Evolutionary conservation across 2,329 filamentous ascomycete genomes (phyloP).

Genomic region (Bretziella fagacearum): DNA sequence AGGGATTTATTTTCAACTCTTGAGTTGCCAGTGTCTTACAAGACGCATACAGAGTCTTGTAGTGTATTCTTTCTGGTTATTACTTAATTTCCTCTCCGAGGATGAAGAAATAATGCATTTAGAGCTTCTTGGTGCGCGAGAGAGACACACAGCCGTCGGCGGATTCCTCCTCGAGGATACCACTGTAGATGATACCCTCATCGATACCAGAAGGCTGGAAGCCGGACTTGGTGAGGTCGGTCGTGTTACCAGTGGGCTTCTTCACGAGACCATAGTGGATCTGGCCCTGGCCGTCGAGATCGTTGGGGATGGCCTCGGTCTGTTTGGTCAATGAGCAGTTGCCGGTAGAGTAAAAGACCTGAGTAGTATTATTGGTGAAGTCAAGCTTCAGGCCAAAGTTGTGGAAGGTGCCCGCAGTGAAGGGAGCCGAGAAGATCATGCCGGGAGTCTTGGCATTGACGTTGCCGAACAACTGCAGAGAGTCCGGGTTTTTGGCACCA

Average conservation of each 20-base stretch:
- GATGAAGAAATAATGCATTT: constrained; percentile 1
- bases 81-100: too few species aligned
- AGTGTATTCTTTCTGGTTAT: too few species aligned
- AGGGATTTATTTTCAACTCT: too few species aligned
- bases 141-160: constrained; percentile 24
- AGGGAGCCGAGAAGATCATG: constrained; percentile 33
- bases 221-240: constrained; percentile 31
- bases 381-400: constrained; percentile 45
- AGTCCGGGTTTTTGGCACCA: constrained; percentile 22
- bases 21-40: too few species aligned
- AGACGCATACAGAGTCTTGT: too few species aligned
- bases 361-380: constrained; percentile 36
- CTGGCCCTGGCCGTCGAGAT: constrained; percentile 22
- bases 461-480: constrained; percentile 30
- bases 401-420: constrained; percentile 36
- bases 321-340: constrained; percentile 28
- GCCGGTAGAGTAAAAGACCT: constrained; percentile 39
- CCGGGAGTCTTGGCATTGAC: constrained; percentile 30
- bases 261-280: constrained; percentile 46
- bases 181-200: constrained; percentile 35
- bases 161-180: constrained; percentile 37
- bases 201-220: constrained; percentile 31
- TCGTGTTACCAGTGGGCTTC: constrained; percentile 33
- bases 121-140: constrained; percentile 15
- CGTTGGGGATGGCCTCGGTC: constrained; percentile 27